phyloP scores from a whole-genome alignment of 2,329 filamentous ascomycete genomes.

The Arachnopeziza araneosa region DNA sequence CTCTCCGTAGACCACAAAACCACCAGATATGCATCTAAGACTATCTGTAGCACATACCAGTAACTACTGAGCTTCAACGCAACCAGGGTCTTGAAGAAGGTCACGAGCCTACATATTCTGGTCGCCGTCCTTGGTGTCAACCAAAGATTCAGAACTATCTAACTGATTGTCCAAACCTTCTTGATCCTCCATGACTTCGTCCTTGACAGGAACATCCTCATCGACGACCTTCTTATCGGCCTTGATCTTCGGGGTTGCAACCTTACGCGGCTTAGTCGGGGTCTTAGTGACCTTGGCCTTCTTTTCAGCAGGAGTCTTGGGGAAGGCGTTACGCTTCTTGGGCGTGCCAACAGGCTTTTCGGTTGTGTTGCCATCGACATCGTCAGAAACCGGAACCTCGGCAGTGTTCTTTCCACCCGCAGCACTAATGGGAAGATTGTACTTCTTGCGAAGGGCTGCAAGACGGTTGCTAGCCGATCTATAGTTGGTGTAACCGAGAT shows the following conservation, averaged over 20 bases:
- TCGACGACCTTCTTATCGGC: neutral
- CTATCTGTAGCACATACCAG: no score
- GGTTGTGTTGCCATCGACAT: neutral
- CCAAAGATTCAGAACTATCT: neutral
- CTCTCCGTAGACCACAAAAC: no score
- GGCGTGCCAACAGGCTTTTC: neutral
- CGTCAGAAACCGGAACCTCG: neutral
- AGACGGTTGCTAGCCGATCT: conserved; percentile 24
- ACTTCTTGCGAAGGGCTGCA: conserved; percentile 24
- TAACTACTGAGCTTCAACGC: no score
- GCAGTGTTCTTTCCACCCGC: neutral
- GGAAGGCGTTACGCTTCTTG: neutral
- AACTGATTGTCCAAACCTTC: neutral
- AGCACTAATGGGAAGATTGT: conserved; percentile 7
- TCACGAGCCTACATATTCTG: neutral
- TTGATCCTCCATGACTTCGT: neutral
- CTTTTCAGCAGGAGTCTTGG: neutral
- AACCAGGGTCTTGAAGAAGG: no score
- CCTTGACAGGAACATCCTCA: neutral
- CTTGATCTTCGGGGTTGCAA: neutral
- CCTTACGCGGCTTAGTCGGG: neutral
- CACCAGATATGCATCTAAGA: no score
- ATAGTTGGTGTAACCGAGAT: conserved; percentile 16
- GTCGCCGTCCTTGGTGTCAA: neutral
- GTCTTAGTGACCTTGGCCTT: conserved; percentile 6